These are phyloP conservation scores for Hypoxylon sp. DNA, from an alignment of 2,329 filamentous ascomycete genomes.

Conservation along the genomic window DNA sequence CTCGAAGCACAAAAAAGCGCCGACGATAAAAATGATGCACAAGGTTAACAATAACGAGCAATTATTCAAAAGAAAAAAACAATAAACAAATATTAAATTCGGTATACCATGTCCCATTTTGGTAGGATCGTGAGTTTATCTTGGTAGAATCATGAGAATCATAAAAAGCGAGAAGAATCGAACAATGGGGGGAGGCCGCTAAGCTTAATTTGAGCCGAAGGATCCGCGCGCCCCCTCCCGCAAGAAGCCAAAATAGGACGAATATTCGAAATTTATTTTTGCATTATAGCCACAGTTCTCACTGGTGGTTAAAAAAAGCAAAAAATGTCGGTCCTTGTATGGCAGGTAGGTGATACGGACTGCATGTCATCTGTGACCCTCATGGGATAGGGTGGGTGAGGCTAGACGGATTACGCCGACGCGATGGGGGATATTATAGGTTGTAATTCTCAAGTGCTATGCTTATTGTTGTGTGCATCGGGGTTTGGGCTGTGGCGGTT, in stretches of 20 bases:
- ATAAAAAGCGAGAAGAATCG: slow-evolving; percentile 1
- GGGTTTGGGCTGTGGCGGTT: slow-evolving; percentile 5
- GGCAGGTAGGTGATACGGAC: slow-evolving; percentile 21
- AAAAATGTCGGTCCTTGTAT: slow-evolving; percentile 17
- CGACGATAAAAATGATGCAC: no score
- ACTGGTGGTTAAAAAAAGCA: slow-evolving; percentile 13
- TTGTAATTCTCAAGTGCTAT: slow-evolving; percentile 8
- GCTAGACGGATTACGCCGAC: slow-evolving; percentile 27
- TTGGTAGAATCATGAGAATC: slow-evolving; percentile 6
- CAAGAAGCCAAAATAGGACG: not conserved
- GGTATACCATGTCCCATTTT: no score
- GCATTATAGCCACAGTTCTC: not conserved
- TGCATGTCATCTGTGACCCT: slow-evolving; percentile 30
- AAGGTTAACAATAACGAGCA: not conserved
- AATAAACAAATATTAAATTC: no score
- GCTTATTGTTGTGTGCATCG: no score
- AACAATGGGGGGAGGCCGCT: slow-evolving; percentile 4
- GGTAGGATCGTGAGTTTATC: slow-evolving; percentile 5
- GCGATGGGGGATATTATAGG: slow-evolving; percentile 3
- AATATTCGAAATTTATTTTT: no score
- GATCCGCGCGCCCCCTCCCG: slow-evolving; percentile 18
- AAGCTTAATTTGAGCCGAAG: slow-evolving; percentile 9
- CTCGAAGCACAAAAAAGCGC: no score
- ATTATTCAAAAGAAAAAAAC: no score
- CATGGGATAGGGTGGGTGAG: no score